Percentiles rank a stretch among this genome's conserved stretches.
Conservation (phyloP, 2,329 filamentous ascomycete genomes). For the Ceratocystis cacaofunesta region DNA sequence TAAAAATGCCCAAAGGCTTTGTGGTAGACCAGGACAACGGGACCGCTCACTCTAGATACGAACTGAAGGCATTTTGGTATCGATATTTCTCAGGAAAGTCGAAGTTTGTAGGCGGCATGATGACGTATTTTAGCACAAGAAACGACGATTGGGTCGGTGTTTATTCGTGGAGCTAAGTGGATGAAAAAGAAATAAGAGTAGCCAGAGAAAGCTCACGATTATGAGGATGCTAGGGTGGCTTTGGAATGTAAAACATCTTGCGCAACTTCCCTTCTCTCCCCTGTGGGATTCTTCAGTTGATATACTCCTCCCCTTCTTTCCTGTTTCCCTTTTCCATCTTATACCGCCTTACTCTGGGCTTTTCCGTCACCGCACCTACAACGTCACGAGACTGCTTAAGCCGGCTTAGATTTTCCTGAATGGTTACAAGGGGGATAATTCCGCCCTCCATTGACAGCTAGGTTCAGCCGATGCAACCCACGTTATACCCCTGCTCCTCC, state of each 20-base stretch:
- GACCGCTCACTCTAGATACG: conserved; percentile 54
- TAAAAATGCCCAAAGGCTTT: not conserved
- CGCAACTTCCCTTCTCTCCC: not conserved
- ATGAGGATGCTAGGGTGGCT: too few species aligned
- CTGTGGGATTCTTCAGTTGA: not conserved
- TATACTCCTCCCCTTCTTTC: not conserved
- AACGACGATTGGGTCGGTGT: not conserved
- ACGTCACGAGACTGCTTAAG: not conserved
- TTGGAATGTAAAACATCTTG: too few species aligned
- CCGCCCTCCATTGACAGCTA: not conserved
- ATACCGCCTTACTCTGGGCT: not conserved
- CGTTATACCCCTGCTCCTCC: not conserved
- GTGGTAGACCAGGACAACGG: not conserved
- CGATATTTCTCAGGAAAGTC: conserved; percentile 44
- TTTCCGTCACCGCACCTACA: too few species aligned
- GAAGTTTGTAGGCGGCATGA: conserved; percentile 38
- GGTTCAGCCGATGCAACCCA: conserved; percentile 6
- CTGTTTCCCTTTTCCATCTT: not conserved
- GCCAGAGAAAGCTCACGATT: not conserved
- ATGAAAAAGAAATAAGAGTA: not conserved
- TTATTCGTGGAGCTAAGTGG: not conserved
- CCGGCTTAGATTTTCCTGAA: not conserved
- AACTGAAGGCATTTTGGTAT: conserved; percentile 67
- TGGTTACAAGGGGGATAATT: not conserved
- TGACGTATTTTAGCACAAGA: not conserved